Base-by-base conservation (phyloP, 129 eudicot genomes). In the Mikania micrantha region DNA sequence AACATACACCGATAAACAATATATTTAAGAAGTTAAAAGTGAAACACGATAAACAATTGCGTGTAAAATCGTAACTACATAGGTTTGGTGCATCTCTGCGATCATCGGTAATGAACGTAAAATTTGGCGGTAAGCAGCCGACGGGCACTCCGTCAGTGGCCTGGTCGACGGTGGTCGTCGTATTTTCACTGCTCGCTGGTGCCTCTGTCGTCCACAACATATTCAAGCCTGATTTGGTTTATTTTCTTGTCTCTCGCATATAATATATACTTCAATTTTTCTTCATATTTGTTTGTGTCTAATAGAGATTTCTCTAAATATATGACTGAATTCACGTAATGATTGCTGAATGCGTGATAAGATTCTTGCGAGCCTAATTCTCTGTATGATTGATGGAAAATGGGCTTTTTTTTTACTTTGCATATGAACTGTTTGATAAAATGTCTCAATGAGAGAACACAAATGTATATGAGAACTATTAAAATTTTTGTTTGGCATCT, bases 121-220 rank as follows among this genome's bases (percentile, higher is more conserved):
- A 82, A 79, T 87, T 87, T 50, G 95, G 88, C 56, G 83, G 94
- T n/a, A 87, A 74, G 61, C 70, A 53, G 48, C 84, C 90, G 73
- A 84, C 79, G 36, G 95, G 95, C 19, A 87, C 95, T 7, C 95
- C 95, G 72, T 87, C 95, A 42, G 12, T 87, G 76, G 95, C 80
- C 11, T 73, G 85, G 95, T 87, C 95, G 48, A 73, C 77, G 69
- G 84, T 79, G 11, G 88, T 87, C 75, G 95, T 87, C 57, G 76
- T 84, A 9, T 84, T 73, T 40, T 87, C 95, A 9, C 90, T 87
- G 56, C 87, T 87, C 28, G 49, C 85, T 59, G 95, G 95, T 52
- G 95, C 95, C 47, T 84, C 95, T 10, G 38, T 87, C 44, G 91
- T 87, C 38, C 95, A 87, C 64, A 87, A 87, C 64, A 71, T 84